These are phyloP conservation scores for Saturnispora hagleri DNA, from an alignment of 805 yeast species.

Conservation along the genomic window DNA sequence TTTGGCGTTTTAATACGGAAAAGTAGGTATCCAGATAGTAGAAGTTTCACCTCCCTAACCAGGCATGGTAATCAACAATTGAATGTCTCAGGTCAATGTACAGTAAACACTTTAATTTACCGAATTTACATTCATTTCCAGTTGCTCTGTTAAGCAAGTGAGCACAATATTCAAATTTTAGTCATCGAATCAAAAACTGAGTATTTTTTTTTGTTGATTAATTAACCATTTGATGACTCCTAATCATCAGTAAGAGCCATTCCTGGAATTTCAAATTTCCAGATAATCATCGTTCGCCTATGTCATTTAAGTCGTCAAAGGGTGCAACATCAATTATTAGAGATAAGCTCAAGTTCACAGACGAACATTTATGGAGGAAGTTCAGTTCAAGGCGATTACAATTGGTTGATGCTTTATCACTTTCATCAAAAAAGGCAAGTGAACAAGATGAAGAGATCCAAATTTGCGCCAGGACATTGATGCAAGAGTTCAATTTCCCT, in stretches of 20 bases:
- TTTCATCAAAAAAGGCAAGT: constrained; percentile 65
- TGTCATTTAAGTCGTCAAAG: constrained; percentile 14
- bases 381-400: constrained; percentile 88
- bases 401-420: constrained; percentile 64
- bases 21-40: too few species aligned
- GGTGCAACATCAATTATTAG: constrained; percentile 40
- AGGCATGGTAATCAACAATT: too few species aligned
- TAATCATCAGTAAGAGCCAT: not conserved
- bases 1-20: too few species aligned
- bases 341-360: constrained; percentile 58
- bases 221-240: not conserved
- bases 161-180: not conserved
- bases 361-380: constrained; percentile 78
- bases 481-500: constrained; percentile 71
- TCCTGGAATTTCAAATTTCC: not conserved
- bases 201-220: constrained; percentile 15
- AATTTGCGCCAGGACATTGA: constrained; percentile 65
- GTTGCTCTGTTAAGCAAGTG: not conserved
- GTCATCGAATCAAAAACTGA: constrained; percentile 20
- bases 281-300: not conserved
- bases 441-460: constrained; percentile 83
- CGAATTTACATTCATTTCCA: too few species aligned
- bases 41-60: too few species aligned
- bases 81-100: too few species aligned
- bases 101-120: too few species aligned